A percentile compares a stretch with the other conserved stretches of the same genome.
Evolutionary conservation across 768 basidiomycete species (phyloP).

Genomic region (Lactarius hatsudake): DNA sequence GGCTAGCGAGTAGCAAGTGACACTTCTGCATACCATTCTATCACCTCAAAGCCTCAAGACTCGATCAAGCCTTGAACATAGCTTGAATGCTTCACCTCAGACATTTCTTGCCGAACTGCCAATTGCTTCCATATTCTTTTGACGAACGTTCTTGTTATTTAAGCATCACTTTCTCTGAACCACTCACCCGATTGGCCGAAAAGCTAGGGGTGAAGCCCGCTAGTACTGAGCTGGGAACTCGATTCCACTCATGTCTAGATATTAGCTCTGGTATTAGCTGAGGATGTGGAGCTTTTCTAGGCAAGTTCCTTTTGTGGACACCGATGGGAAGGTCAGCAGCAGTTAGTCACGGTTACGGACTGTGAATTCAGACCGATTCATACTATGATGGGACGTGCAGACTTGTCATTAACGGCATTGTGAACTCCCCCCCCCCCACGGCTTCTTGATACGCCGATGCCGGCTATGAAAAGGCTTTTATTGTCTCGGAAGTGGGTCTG

Average conservation of each 20-base stretch:
- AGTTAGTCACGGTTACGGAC: constrained; percentile 62
- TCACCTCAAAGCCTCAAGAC: background rate
- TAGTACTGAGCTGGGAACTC: background rate
- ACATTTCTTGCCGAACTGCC: background rate
- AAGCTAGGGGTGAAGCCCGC: background rate
- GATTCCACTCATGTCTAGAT: no score
- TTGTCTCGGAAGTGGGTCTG: constrained; percentile 58
- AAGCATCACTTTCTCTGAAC: background rate
- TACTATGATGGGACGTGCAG: constrained; percentile 33
- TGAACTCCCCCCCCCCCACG: constrained; percentile 56
- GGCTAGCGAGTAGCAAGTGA: background rate
- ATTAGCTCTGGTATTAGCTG: background rate
- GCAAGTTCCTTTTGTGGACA: background rate
- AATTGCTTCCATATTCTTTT: background rate
- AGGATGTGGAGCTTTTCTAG: background rate
- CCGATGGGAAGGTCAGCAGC: constrained; percentile 21
- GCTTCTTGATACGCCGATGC: constrained; percentile 68
- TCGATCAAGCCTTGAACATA: background rate
- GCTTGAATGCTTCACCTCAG: background rate
- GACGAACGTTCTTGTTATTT: background rate
- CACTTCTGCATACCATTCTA: background rate
- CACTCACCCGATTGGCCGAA: background rate
- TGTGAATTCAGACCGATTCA: constrained; percentile 40
- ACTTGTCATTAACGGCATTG: constrained; percentile 69
- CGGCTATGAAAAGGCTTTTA: constrained; percentile 61